phyloP scores from a whole-genome alignment of 768 basidiomycete species.

The Phaffia tasmanica region DNA sequence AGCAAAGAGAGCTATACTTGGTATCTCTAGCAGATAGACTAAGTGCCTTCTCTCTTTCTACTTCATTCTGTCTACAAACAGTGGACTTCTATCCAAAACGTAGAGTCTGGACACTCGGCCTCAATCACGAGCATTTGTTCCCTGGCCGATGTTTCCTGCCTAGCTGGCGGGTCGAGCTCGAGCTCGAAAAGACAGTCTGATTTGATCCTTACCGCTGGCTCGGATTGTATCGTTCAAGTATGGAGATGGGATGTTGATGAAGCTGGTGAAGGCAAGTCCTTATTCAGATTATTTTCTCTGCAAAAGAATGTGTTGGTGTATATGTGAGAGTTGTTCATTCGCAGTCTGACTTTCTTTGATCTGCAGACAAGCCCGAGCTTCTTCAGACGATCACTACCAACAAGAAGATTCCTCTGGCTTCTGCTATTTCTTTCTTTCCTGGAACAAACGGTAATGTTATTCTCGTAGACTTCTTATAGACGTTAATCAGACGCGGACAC shows the following conservation, averaged over 20 bases:
- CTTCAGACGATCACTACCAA: conserved; percentile 54
- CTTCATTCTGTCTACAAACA: conserved; percentile 36
- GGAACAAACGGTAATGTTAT: conserved; percentile 50
- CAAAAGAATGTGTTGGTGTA: too few species aligned
- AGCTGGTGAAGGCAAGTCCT: too few species aligned
- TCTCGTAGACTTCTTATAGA: conserved; percentile 1
- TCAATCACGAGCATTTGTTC: conserved; percentile 50
- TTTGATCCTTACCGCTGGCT: conserved; percentile 63
- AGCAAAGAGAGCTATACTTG: too few species aligned
- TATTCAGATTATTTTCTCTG: too few species aligned
- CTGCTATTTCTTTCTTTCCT: conserved; percentile 57
- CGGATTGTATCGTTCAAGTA: conserved; percentile 65
- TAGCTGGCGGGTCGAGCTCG: conserved; percentile 22
- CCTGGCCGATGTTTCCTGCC: conserved; percentile 42
- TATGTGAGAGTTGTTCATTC: neutral
- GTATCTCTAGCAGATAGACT: too few species aligned
- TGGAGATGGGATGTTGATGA: conserved; percentile 43
- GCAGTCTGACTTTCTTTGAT: conserved; percentile 22
- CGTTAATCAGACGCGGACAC: conserved; percentile 2
- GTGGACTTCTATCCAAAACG: conserved; percentile 47
- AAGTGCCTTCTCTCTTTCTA: neutral
- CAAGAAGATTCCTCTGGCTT: conserved; percentile 62
- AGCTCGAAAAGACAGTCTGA: conserved; percentile 24
- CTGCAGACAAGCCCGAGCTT: conserved; percentile 30
- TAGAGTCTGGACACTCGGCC: conserved; percentile 52